Conservation (phyloP, 176 grass and related monocot genomes). For the Tillandsia leiboldiana region DNA sequence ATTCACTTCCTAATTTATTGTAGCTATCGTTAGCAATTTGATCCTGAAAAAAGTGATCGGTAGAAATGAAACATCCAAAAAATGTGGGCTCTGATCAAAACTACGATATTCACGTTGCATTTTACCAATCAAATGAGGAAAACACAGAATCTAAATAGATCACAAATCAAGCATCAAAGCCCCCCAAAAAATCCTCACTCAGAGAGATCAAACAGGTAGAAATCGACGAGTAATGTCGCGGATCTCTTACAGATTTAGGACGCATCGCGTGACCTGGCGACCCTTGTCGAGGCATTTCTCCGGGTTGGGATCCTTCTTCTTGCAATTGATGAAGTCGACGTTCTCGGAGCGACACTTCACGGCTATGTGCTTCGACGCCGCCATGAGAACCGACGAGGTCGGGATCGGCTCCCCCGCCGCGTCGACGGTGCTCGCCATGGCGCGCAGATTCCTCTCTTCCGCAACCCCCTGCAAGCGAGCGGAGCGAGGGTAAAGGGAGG, state of each 20-base stretch:
- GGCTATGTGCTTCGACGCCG: constrained; percentile 78
- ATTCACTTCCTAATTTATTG: too few species aligned
- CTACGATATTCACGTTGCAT: neutral
- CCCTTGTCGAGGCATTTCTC: constrained; percentile 91
- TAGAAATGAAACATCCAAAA: too few species aligned
- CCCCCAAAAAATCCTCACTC: constrained; percentile 1
- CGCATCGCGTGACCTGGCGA: constrained; percentile 63
- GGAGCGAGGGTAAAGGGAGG: neutral
- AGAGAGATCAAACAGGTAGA: neutral
- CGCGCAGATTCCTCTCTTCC: constrained; percentile 21
- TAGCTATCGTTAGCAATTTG: too few species aligned
- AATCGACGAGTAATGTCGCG: neutral
- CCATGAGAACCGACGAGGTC: constrained; percentile 77
- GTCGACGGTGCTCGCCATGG: constrained; percentile 51
- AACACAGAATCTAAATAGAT: neutral
- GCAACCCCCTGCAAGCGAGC: neutral
- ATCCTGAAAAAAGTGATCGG: too few species aligned
- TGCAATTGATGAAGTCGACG: constrained; percentile 88
- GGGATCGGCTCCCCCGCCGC: constrained; percentile 70
- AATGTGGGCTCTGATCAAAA: neutral
- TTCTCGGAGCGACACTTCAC: constrained; percentile 70
- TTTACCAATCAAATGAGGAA: neutral
- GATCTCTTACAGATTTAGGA: constrained; percentile 60
- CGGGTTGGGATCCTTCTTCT: constrained; percentile 89
- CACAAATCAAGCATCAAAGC: constrained; percentile 5